Base-by-base conservation (phyloP, 306 rosid species). In the Dryas drummondii region DNA sequence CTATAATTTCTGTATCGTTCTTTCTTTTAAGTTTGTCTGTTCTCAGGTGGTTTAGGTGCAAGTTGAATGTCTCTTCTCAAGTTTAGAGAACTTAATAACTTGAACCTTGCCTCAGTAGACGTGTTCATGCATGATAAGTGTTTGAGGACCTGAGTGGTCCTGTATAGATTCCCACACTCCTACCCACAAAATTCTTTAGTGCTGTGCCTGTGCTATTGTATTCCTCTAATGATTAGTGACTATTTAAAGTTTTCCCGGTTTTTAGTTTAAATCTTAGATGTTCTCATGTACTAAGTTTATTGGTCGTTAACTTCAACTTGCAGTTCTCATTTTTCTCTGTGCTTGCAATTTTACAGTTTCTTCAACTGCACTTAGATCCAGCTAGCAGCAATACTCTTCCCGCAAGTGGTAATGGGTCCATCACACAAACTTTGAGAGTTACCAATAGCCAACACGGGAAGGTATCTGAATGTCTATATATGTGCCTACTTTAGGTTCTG, bases 381-480 rank as follows among this genome's bases (percentile, higher is more conserved):
- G 99, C 99, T 62, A 92, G 96, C 72, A 72, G 91, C 83, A 90
- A 82, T 84, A 83, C 88, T 75, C 87, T 96, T 37, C 93, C 86
- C 41, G 87, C 90, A 78, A 82, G 80, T 73, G 94, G 93, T 81
- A 78, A 77, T 71, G 99, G 93, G 47, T 82, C 92, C 44, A 72
- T 96, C 83, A 87, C 89, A 6, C 99, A 96, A 78, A 88, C 27
- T 60, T 83, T 96, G 82, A 96, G 80, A 88, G 90, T 96, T 79
- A 90, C 93, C n/a, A 96, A 96, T 78, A 90, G 85, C 87, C 99
- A 90, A 80, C 96, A 89, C 57, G 99, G 99, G 77, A 96, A 96
- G 99, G 99, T 96, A 91, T 69, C n/a, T 56, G 63, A 69, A 63
- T 37, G n/a, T 19, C 14, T 46, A 47, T 42, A 6, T 70, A 5